phyloP scores from a whole-genome alignment of 1,284 basidiomycete species.

The Bjerkandera adusta region DNA sequence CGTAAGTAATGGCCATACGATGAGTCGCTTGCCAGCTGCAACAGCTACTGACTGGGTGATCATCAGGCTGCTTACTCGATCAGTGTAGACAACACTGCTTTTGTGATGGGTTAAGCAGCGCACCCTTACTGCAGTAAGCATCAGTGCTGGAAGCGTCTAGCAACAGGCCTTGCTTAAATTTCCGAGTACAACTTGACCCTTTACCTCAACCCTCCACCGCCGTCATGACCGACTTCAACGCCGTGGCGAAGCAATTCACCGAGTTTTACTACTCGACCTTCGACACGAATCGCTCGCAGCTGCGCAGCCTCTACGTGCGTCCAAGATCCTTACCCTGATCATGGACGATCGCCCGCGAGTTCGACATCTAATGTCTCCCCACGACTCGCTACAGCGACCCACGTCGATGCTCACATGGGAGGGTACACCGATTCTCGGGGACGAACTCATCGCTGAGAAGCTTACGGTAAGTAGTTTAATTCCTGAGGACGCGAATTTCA shows the following conservation, averaged over 20 bases:
- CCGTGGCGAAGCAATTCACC: conserved; percentile 65
- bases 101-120: too few relatives aligned
- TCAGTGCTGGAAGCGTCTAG: too few relatives aligned
- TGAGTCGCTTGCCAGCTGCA: too few relatives aligned
- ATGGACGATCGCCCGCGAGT: conserved; percentile 9
- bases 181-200: too few relatives aligned
- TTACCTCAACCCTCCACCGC: conserved; percentile 16
- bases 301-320: conserved; percentile 75
- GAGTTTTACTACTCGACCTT: conserved; percentile 78
- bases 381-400: conserved; percentile 54
- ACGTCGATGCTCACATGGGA: conserved; percentile 93
- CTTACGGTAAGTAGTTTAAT: conserved; percentile 53
- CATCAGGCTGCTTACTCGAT: too few relatives aligned
- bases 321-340: conserved; percentile 14
- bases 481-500: background rate
- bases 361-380: conserved; percentile 12
- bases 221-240: conserved; percentile 71
- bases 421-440: conserved; percentile 62
- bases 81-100: too few relatives aligned
- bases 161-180: too few relatives aligned
- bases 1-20: too few relatives aligned
- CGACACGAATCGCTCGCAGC: conserved; percentile 52
- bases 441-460: conserved; percentile 71
- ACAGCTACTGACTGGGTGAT: too few relatives aligned
- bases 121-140: too few relatives aligned